Evolutionary conservation across 495 filamentous ascomycete genomes (phyloP), one percentile per base, ranked within the genome.

Genomic region (Schizothecium vesticola): DNA sequence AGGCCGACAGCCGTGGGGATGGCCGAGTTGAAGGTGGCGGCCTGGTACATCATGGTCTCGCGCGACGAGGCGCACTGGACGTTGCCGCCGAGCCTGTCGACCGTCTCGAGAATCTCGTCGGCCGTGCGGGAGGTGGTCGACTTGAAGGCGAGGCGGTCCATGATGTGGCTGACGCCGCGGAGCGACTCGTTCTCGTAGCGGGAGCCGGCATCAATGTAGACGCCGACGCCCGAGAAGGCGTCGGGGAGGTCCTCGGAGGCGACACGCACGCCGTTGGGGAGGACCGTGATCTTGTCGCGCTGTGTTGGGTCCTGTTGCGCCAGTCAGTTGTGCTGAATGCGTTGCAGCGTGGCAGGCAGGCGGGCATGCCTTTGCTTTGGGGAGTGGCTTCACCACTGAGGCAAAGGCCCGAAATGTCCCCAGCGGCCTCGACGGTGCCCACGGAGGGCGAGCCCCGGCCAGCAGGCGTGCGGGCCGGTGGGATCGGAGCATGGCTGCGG

Each of bases 31-130:
- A 99, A 99, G 64, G 92, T 97, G 43, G 95, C 96, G 6, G 92
- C 90, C 78, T 98, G 96, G 81, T 99, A 99, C 95, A 99, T 98
- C 75, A 99, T 86, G 23, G 93, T 92, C 77, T 99, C 95, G 56
- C 95, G 84, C 0, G 94, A 97, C 0, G 94, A 97, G 36, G 92
- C 93, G 77, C 95, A 98, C 80, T 97, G 94, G 68, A 98, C 92
- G 72, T 96, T 97, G 23, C 95, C 95, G 28, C 95, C 95, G 7
- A 99, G 83, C 3, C 87, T 88, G 76, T 97, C 94, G 1, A 97
- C 80, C 1, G 86, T 81, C 77, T 97, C 92, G 3, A 97, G 80
- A 88, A 98, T 96, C 70, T 96, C 81, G 78, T 97, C 93, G 56
- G 88, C 86, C 2, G 89, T 86, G 51, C 88, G 88, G 8, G 80